A percentile compares a stretch with the other conserved stretches of the same genome.
phyloP scores from a whole-genome alignment of 129 eudicot genomes.

The Tagetes patula region DNA sequence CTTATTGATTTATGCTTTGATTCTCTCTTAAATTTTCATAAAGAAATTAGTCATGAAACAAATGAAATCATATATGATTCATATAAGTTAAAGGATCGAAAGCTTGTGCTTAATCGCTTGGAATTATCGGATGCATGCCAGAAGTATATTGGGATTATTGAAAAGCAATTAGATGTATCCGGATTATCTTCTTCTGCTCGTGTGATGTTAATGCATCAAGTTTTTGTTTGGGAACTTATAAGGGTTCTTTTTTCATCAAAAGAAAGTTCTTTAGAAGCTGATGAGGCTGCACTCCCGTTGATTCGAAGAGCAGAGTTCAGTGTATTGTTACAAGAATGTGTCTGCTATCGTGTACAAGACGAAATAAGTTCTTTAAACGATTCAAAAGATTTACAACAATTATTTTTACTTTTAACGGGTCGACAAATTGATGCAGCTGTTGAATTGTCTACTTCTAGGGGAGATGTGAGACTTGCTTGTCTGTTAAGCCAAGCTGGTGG shows the following conservation, averaged over 20 bases:
- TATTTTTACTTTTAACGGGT: constrained; percentile 79
- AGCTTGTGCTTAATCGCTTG: constrained; percentile 52
- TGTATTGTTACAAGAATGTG: constrained; percentile 90
- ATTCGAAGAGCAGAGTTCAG: constrained; percentile 91
- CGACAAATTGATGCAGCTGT: constrained; percentile 84
- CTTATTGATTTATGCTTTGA: constrained; percentile 60
- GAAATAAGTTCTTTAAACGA: constrained; percentile 76
- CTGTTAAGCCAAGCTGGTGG: constrained; percentile 94
- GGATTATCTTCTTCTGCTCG: constrained; percentile 69
- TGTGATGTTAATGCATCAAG: constrained; percentile 83
- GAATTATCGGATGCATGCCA: constrained; percentile 64
- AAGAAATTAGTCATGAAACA: constrained; percentile 57
- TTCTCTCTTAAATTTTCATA: constrained; percentile 63
- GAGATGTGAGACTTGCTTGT: constrained; percentile 89
- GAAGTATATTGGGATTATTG: constrained; percentile 66
- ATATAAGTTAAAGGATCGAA: constrained; percentile 59
- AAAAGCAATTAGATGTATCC: constrained; percentile 77
- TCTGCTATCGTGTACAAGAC: constrained; percentile 86
- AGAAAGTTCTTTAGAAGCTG: constrained; percentile 55
- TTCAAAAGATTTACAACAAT: constrained; percentile 58
- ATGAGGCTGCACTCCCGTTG: constrained; percentile 71
- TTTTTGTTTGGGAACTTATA: constrained; percentile 82
- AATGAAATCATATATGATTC: constrained; percentile 49
- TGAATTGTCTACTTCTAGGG: constrained; percentile 82
- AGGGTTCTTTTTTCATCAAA: constrained; percentile 79